phyloP scores from a whole-genome alignment of 2,329 filamentous ascomycete species.

The Colletotrichum tropicicola region DNA sequence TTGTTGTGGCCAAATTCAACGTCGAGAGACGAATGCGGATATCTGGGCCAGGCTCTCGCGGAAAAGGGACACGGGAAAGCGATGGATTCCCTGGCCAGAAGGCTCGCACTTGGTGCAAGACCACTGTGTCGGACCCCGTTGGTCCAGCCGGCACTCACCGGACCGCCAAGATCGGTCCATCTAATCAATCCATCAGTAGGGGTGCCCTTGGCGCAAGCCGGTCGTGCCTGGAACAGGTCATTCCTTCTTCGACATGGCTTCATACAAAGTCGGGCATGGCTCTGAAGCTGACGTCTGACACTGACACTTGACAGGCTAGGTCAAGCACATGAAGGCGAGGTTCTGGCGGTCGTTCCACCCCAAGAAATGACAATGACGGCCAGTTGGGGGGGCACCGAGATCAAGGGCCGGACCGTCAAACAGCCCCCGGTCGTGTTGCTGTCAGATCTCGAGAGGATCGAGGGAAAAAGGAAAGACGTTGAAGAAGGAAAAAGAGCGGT shows the following conservation, averaged over 20 bases:
- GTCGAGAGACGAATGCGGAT: conserved; percentile 6
- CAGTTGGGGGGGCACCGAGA: not conserved
- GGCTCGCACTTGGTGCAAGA: conserved; percentile 14
- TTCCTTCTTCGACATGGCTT: conserved; percentile 13
- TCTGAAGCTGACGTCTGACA: conserved; percentile 8
- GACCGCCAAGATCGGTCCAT: conserved; percentile 24
- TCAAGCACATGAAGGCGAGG: not conserved
- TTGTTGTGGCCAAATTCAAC: not conserved
- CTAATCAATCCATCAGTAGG: conserved; percentile 16
- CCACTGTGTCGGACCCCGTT: conserved; percentile 22
- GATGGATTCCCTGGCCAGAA: not conserved
- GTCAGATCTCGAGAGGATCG: conserved; percentile 9
- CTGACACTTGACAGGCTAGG: conserved; percentile 12
- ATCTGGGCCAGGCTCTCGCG: not conserved
- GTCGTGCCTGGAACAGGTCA: conserved; percentile 7
- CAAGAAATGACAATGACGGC: not conserved
- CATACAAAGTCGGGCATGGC: conserved; percentile 1
- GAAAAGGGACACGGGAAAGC: conserved; percentile 15
- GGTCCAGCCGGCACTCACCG: conserved; percentile 23
- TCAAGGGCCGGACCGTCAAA: conserved; percentile 16
- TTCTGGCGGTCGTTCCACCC: not conserved
- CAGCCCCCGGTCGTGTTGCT: not conserved
- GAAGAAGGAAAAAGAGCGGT: not conserved
- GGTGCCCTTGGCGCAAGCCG: conserved; percentile 18
- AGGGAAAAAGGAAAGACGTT: not conserved